Evolutionary conservation across 257 asterid species (phyloP), one percentile per base, ranked within the genome.

Genomic region (Galeopsis tetrahit): DNA sequence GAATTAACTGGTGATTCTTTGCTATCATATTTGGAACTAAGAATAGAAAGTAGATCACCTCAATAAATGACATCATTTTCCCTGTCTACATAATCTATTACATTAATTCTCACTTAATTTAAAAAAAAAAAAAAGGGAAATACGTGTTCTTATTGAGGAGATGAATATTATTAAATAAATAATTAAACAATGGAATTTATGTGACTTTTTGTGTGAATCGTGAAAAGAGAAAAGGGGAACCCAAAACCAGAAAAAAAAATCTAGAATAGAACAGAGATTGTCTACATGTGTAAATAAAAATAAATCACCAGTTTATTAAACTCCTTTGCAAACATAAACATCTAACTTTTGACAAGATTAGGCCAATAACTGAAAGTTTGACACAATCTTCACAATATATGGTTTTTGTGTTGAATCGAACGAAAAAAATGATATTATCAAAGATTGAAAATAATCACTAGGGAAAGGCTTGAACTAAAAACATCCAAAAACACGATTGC

Each of bases 211-310:
- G 17, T 51, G 14, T 7, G 68, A 62, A 56, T 34, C 49, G 15
- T 33, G 40, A 57, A 77, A 66, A 66, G n/a, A 63, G 39, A 77
- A 39, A 63, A 71, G 5, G 17, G 31, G 52, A 65, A 70, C 59
- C 68, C 68, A 17, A 66, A 75, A 28, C 36, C 32, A 69, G 4
- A 66, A n/a, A 66, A 51, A 66, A 55, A 38, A 28, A 62, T 21
- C 74, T 40, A 65, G 66, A 40, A 51, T 38, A 52, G 48, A 44
- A 42, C 5, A 2, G 28, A 53, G 59, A 28, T 42, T 13, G 13
- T 51, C n/a, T 10, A 66, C 17, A 60, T 36, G 65, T 28, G 61
- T 55, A 55, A 28, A 21, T 7, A 35, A 44, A 32, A 68, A 62
- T 21, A 38, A 6, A 74, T 3, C 66, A 63, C 52, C 21, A 33